Percentiles rank a stretch among this genome's conserved stretches.
Conservation (phyloP, 306 rosid species). For the Castanea sativa region DNA sequence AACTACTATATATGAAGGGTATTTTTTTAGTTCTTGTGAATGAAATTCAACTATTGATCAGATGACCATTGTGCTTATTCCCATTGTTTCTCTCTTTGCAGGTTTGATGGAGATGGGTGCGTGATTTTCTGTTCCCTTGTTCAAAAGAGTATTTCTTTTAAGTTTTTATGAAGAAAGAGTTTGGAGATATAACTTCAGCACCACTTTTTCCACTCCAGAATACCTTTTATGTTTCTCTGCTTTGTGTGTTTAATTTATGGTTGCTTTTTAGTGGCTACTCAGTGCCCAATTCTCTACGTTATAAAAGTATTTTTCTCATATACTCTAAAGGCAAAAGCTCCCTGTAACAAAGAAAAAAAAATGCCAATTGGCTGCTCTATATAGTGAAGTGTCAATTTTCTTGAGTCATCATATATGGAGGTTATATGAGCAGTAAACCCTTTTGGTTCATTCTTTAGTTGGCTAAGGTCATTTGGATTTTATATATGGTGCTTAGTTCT, state of each 20-base stretch:
- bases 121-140: slow-evolving; percentile 31
- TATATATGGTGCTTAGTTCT: background rate
- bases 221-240: background rate
- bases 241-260: background rate
- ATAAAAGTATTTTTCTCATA: background rate
- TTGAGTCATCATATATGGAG: too few species aligned
- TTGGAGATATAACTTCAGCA: background rate
- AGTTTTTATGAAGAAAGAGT: slow-evolving; percentile 14
- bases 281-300: background rate
- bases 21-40: too few species aligned
- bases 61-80: slow-evolving; percentile 27
- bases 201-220: background rate
- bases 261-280: background rate
- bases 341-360: background rate
- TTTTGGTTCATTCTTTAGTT: background rate
- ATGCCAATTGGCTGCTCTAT: background rate
- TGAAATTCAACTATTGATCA: background rate
- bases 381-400: background rate
- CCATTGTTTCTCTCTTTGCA: slow-evolving; percentile 40
- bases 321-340: background rate
- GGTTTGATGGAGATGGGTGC: slow-evolving; percentile 99
- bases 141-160: slow-evolving; percentile 11
- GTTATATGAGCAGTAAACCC: background rate
- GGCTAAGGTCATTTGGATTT: background rate
- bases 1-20: background rate